Base-by-base conservation (phyloP, 2,329 filamentous ascomycete species). In the Diaporthe amygdali region DNA sequence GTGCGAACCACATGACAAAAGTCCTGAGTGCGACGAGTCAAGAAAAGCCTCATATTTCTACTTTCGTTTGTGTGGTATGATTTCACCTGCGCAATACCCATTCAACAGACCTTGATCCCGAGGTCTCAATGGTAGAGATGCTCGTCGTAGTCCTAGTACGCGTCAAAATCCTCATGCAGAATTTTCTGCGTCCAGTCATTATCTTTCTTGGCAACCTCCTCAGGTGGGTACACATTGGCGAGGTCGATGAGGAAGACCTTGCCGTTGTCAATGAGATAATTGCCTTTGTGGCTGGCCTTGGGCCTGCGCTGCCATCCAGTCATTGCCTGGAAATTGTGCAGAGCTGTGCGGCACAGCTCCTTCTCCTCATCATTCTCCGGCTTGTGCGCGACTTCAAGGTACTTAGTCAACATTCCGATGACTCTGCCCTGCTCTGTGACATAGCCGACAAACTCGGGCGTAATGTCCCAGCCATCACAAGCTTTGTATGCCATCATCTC, bases 401-500 rank as follows among this genome's bases (percentile, higher is more conserved):
- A 72, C 3, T 70, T 37, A 3, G 52, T 54, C 25, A 72, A 17
- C n/a, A 70, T 63, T 0, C 71, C 54, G n/a, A 72, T 51, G 9
- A 70, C 25, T n/a, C 71, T 64, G n/a, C 68, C 71, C n/a, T 41
- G 10, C 17, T 72, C 71, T 14, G 47, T 54, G 61, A 72, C 61
- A 25, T 70, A 69, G 17, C 37, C 68, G 2, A 72, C 12, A 27
- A 72, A 68, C 2, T 72, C 39, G 10, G 71, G 68, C 15, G 68
- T 67, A 5, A 70, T 39, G 2, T 22, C 68, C 14, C 27, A 32
- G 1, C 47, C 68, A 5, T 34, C 46, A 20, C 52, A 63, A 7
- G 54, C 71, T 61, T 39, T 46, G 61, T 72, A 72, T 39, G 63
- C 61, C 54, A 70, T 67, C 61, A 70, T 72, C 20, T 72, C 71